Evolutionary conservation across 768 basidiomycete genomes (phyloP).

Genomic region (Cyclocybe cylindracea): DNA sequence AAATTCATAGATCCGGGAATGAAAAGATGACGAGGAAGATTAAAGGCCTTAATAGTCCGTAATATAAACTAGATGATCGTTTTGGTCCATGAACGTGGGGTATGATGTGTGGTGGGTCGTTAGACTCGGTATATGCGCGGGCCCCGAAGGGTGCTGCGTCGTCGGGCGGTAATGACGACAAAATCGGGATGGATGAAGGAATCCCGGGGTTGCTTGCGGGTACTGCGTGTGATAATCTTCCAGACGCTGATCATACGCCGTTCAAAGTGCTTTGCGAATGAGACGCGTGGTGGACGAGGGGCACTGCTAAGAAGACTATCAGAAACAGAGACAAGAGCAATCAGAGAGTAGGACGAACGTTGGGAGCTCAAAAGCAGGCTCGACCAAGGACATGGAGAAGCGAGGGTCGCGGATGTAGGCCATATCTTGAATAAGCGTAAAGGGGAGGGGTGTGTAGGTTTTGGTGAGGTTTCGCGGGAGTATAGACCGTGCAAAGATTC

Average conservation of each 20-base stretch:
- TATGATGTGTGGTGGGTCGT: no score
- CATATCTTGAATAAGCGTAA: constrained; percentile 6
- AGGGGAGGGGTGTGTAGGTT: neutral
- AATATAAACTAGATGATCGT: constrained; percentile 3
- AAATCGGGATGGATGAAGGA: constrained; percentile 62
- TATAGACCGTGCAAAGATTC: neutral
- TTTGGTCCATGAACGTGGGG: no score
- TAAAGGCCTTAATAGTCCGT: neutral
- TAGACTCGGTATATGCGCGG: constrained; percentile 22
- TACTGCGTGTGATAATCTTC: constrained; percentile 58
- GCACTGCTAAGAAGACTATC: neutral
- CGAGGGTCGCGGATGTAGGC: constrained; percentile 23
- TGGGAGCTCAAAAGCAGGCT: constrained; percentile 16
- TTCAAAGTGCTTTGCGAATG: constrained; percentile 49
- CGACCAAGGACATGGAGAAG: constrained; percentile 30
- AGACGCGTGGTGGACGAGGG: constrained; percentile 18
- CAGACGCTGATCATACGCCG: constrained; percentile 61
- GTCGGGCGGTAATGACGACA: constrained; percentile 56
- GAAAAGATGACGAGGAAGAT: neutral
- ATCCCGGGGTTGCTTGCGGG: constrained; percentile 51
- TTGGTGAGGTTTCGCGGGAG: constrained; percentile 1
- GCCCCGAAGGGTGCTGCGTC: constrained; percentile 48
- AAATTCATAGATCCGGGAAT: neutral
- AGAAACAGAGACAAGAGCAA: neutral
- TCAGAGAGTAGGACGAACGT: constrained; percentile 5